These are phyloP conservation scores for Backusella mclennaniae DNA, from an alignment of 192 early-diverging fungal genomes.

Conservation along the genomic window DNA sequence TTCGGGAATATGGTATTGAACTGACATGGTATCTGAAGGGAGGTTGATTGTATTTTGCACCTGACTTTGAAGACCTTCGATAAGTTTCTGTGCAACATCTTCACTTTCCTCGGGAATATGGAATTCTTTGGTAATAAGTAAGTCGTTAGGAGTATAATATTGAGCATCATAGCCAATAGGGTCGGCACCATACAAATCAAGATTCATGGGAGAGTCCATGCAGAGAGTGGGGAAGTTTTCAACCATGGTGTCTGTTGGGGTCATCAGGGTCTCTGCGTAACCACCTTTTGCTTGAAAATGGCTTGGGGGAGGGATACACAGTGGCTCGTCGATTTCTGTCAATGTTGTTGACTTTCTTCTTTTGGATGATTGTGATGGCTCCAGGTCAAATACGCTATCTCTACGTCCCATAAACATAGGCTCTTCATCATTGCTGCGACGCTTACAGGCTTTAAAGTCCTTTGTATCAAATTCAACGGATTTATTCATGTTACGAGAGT, in stretches of 20 bases:
- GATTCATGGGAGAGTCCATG: neutral
- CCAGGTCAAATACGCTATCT: neutral
- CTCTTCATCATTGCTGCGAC: neutral
- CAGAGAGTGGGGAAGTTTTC: neutral
- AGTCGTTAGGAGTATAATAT: neutral
- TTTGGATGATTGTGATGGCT: constrained; percentile 1
- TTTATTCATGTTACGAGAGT: neutral
- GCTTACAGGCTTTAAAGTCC: neutral
- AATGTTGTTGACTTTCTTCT: constrained; percentile 8
- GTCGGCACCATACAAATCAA: neutral
- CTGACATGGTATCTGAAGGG: neutral
- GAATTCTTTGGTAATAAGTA: neutral
- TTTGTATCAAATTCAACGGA: neutral
- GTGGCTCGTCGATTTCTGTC: neutral
- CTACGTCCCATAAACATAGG: neutral
- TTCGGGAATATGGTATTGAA: neutral
- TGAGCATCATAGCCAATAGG: neutral
- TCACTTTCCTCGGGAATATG: neutral
- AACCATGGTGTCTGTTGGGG: neutral
- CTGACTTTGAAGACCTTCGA: constrained; percentile 6
- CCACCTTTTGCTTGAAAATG: neutral
- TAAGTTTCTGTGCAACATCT: constrained; percentile 4
- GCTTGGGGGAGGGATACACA: neutral
- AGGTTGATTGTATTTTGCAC: neutral
- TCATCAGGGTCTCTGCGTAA: neutral